These are phyloP conservation scores for Rhizopogon rudus DNA, from an alignment of 768 basidiomycete genomes.

Conservation along the genomic window DNA sequence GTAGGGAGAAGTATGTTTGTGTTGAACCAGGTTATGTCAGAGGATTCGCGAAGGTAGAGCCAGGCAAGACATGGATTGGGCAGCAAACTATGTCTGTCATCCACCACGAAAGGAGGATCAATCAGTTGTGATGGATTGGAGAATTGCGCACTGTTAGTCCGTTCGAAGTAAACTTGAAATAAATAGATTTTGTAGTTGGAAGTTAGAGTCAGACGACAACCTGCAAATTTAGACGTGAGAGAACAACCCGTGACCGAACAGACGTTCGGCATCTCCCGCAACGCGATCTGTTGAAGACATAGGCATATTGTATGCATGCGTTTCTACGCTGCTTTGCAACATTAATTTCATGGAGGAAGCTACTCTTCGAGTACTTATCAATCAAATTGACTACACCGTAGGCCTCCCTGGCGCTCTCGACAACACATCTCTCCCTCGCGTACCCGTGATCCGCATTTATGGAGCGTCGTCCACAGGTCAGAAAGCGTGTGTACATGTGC, in stretches of 20 bases:
- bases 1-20: slow-evolving; percentile 81
- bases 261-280: too few relatives aligned
- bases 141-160: not conserved
- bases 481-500: slow-evolving; percentile 84
- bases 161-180: not conserved
- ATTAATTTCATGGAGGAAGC: slow-evolving; percentile 4
- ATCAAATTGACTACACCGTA: slow-evolving; percentile 62
- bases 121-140: slow-evolving; percentile 7
- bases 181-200: not conserved
- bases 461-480: slow-evolving; percentile 74
- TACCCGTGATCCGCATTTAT: slow-evolving; percentile 84
- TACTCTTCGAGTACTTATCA: slow-evolving; percentile 39
- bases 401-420: slow-evolving; percentile 59
- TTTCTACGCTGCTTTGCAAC: not conserved
- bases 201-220: too few relatives aligned
- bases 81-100: slow-evolving; percentile 60
- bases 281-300: too few relatives aligned
- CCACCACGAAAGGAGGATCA: slow-evolving; percentile 23
- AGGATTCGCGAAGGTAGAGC: slow-evolving; percentile 58
- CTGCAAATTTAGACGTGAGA: too few relatives aligned
- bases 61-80: slow-evolving; percentile 73
- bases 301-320: too few relatives aligned
- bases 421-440: slow-evolving; percentile 51
- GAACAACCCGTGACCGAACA: too few relatives aligned
- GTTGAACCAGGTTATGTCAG: slow-evolving; percentile 87